A percentile compares a stretch with the other conserved stretches of the same genome.
Conservation (phyloP, 345 rosid species). For the Excoecaria cochinchinensis region DNA sequence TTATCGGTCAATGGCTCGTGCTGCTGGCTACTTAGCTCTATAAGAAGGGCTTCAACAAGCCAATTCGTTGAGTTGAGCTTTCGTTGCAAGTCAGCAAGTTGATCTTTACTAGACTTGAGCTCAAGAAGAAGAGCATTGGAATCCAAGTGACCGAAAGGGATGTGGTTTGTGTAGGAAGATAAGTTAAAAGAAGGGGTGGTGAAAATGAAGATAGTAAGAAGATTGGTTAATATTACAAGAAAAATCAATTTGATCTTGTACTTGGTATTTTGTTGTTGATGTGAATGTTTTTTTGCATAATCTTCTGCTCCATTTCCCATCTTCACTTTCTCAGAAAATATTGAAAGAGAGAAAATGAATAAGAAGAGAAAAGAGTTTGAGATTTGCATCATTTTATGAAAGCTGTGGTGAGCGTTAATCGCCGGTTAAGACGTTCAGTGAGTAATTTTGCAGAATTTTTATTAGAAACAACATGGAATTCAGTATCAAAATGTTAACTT, state of each 20-base stretch:
- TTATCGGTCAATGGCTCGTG: not conserved
- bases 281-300: slow-evolving; percentile 22
- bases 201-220: slow-evolving; percentile 41
- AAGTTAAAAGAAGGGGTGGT: slow-evolving; percentile 23
- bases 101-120: slow-evolving; percentile 31
- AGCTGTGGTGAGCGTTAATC: not conserved
- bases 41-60: slow-evolving; percentile 31
- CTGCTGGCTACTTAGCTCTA: slow-evolving; percentile 23
- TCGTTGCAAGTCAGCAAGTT: slow-evolving; percentile 37
- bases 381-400: not conserved
- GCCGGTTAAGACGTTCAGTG: not conserved
- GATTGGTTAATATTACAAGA: slow-evolving; percentile 39
- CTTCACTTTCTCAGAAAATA: not conserved
- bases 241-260: slow-evolving; percentile 38
- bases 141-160: slow-evolving; percentile 11
- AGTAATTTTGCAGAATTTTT: not conserved
- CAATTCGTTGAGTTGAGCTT: slow-evolving; percentile 44
- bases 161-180: not conserved
- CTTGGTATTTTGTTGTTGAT: slow-evolving; percentile 13
- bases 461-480: not conserved
- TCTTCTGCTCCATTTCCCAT: slow-evolving; percentile 27
- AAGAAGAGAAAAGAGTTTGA: not conserved
- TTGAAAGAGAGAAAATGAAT: not conserved
- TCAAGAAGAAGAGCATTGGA: slow-evolving; percentile 21
- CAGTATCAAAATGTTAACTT: not conserved